Evolutionary conservation across 2,329 filamentous ascomycete species (phyloP).

Genomic region (Cordyceps militaris): DNA sequence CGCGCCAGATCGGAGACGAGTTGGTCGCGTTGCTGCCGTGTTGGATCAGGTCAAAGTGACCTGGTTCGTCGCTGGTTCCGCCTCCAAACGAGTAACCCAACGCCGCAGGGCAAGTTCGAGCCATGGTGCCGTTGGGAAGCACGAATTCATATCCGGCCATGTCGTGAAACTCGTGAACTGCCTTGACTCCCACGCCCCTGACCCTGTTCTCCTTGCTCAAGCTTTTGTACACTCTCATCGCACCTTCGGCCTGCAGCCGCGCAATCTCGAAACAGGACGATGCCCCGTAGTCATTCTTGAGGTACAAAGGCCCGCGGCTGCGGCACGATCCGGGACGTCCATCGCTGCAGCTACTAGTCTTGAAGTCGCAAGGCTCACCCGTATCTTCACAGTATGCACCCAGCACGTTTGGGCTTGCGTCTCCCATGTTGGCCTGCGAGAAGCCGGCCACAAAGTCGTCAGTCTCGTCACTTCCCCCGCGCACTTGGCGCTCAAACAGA

Average conservation of each 20-base stretch:
- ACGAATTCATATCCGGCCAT: slow-evolving; percentile 67
- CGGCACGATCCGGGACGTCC: slow-evolving; percentile 62
- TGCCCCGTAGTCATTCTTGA: slow-evolving; percentile 59
- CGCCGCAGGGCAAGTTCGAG: slow-evolving; percentile 74
- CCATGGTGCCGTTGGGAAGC: slow-evolving; percentile 63
- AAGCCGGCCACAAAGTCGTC: slow-evolving; percentile 79
- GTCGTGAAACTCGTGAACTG: slow-evolving; percentile 75
- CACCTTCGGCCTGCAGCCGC: slow-evolving; percentile 56
- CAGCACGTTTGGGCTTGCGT: slow-evolving; percentile 77
- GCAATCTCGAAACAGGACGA: slow-evolving; percentile 74
- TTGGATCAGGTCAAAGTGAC: slow-evolving; percentile 84
- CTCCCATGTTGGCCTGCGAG: slow-evolving; percentile 84
- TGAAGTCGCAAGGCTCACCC: slow-evolving; percentile 58
- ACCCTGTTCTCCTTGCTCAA: slow-evolving; percentile 45
- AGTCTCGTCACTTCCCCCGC: slow-evolving; percentile 46
- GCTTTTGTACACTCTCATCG: slow-evolving; percentile 42
- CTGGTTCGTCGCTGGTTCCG: slow-evolving; percentile 83
- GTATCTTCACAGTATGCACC: slow-evolving; percentile 84
- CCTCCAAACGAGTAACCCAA: slow-evolving; percentile 86
- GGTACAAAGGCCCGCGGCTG: slow-evolving; percentile 61
- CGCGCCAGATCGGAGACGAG: slow-evolving; percentile 68
- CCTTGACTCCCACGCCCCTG: slow-evolving; percentile 59
- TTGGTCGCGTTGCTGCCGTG: slow-evolving; percentile 64
- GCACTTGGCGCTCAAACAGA: slow-evolving; percentile 68
- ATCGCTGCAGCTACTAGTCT: slow-evolving; percentile 71